Evolutionary conservation across 2,329 filamentous ascomycete species (phyloP), one percentile per base, ranked within the genome.

Genomic region (Capronia epimyces): DNA sequence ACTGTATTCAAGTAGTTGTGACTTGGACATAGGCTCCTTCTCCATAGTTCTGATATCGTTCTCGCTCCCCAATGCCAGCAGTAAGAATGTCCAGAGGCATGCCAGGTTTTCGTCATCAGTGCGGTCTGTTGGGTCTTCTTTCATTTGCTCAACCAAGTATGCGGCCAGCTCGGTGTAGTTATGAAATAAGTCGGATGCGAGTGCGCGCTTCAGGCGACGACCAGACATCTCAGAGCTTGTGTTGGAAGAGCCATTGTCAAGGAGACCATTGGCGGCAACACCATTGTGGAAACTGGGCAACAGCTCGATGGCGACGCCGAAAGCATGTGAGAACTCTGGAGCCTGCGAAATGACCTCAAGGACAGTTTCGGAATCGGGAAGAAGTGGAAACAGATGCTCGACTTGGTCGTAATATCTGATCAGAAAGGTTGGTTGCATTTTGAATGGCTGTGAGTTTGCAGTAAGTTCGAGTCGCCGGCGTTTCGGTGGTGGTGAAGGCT

Each of bases 321-420:
- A 52, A 25, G 55, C 49, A 25, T 57, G 46, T 34, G 51, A 46
- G 18, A 50, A 20, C 18, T 37, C 18, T 16, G 43, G 20, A 2
- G 46, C 46, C 4, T 46, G 29, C 10, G 22, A 18, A 25, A 55
- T 40, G 13, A 57, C 39, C 15, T 36, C 21, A 16, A 46, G 16
- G 29, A 57, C 52, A n/a, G 31, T 43, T 9, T 48, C 40, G 9
- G 41, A 20, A 9, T 59, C 52, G 9, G 59, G 58, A 24, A 62
- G 58, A 13, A 62, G 44, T 2, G 56, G 49, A 24, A 60, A 52
- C n/a, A 50, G 25, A 18, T 56, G 58, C 27, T 62, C 56, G 25
- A 59, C 46, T 15, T 49, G 49, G 12, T 55, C 31, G 37, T 57
- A 59, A 51, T 60, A 62, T 3, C 53, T 52, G 37, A 25, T 43